Evolutionary conservation across 306 rosid species (phyloP), one percentile per base, ranked within the genome.

Genomic region (Castanopsis chinensis): DNA sequence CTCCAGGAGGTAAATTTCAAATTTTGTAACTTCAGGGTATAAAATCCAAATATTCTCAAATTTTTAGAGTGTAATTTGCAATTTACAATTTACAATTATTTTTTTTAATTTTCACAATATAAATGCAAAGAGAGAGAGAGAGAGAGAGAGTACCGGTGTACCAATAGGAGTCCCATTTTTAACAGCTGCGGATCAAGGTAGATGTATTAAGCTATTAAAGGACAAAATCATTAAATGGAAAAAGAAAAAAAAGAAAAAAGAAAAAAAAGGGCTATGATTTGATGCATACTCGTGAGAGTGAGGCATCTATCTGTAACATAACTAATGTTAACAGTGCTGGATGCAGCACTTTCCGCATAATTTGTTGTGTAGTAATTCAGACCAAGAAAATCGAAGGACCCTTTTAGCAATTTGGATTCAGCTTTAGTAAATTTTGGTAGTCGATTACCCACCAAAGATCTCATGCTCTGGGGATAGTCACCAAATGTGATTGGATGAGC

Each of bases 311-410:
- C 96, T 10, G 79, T 68, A 53, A 0, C 37, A 23, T 17, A 91
- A 79, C 76, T 74, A 23, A 14, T 71, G 82, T 89, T 89, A 52
- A 32, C 54, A 14, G 1, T 32, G 37, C 49, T 80, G 5, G 73
- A 15, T 3, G 83, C 49, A 81, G 72, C 78, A 56, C 28, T 17
- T 27, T 82, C 80, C 17, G 83, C 95, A 75, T 49, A 91, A 70
- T 70, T 43, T 1, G 87, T 78, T 25, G 88, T 83, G 78, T 89
- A 90, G 73, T 92, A 92, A 82, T 92, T 90, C 12, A 90, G 70
- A 7, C 92, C 96, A 71, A 90, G 80, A 83, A 90, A 92, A 85
- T 92, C 95, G n/a, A 25, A 9, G 5, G 92, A 83, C 3, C 85
- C 85, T 60, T 85, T 82, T 0, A 90, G 20, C 2, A 45, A 59